phyloP scores from a whole-genome alignment of 140 eudicot species.

The Anethum foeniculum region DNA sequence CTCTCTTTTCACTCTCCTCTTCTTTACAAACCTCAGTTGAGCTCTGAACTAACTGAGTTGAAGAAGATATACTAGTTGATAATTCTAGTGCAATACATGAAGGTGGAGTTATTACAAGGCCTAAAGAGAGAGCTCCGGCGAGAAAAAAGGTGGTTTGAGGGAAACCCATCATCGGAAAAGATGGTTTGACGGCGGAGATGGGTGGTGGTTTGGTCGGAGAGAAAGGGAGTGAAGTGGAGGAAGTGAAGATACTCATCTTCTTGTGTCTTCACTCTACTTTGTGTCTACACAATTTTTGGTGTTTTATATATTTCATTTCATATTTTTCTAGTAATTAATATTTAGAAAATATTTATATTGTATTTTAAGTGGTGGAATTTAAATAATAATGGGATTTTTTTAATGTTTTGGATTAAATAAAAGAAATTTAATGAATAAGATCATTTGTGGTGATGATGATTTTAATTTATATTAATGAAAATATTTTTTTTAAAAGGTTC shows the following conservation, averaged over 20 bases:
- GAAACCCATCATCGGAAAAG: neutral
- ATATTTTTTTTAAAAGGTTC: too few relatives aligned
- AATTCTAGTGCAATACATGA: conserved; percentile 7
- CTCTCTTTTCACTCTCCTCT: conserved; percentile 33
- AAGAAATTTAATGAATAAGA: too few relatives aligned
- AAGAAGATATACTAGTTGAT: conserved; percentile 18
- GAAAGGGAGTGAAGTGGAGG: neutral
- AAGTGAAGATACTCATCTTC: conserved; percentile 8
- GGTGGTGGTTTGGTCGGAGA: neutral
- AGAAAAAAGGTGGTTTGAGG: neutral
- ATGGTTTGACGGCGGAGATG: neutral
- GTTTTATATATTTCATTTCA: too few relatives aligned
- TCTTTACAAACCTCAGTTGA: conserved; percentile 34
- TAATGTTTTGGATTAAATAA: too few relatives aligned
- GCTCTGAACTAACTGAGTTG: conserved; percentile 10
- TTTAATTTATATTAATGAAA: too few relatives aligned
- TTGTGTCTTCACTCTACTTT: neutral
- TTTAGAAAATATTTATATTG: too few relatives aligned
- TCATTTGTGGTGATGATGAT: too few relatives aligned
- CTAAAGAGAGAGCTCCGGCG: neutral
- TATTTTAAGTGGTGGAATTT: too few relatives aligned
- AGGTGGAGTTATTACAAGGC: neutral
- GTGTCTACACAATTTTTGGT: neutral
- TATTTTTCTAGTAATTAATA: too few relatives aligned
- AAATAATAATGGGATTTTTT: too few relatives aligned